Evolutionary conservation across 345 rosid genomes (phyloP).

Genomic region (Aegle marmelos): DNA sequence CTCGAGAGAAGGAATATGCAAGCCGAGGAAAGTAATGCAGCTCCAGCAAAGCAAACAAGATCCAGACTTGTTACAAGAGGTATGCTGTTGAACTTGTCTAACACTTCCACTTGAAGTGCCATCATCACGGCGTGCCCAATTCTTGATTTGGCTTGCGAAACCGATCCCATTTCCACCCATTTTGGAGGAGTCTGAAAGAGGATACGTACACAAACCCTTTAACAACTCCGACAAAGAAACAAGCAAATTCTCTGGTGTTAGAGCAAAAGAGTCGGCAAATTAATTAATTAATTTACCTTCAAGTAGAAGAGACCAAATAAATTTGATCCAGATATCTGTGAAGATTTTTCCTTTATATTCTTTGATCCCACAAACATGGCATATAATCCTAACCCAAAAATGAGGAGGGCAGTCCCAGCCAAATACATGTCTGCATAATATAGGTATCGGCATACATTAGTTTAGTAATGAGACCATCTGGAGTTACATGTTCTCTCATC

Average conservation of each 20-base stretch:
- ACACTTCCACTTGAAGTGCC: constrained; percentile 69
- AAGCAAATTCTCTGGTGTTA: background rate
- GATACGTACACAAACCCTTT: background rate
- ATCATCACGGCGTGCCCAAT: constrained; percentile 66
- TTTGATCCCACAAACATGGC: constrained; percentile 57
- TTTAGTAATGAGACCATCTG: background rate
- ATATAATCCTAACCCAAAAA: constrained; percentile 57
- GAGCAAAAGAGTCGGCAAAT: background rate
- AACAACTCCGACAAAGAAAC: background rate
- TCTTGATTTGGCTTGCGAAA: constrained; percentile 60
- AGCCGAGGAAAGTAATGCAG: constrained; percentile 55
- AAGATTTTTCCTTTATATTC: constrained; percentile 14
- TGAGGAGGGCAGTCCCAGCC: constrained; percentile 62
- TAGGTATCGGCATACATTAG: background rate
- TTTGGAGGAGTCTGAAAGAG: constrained; percentile 43
- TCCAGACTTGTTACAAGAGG: constrained; percentile 53
- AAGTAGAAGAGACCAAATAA: constrained; percentile 51
- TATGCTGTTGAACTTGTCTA: constrained; percentile 57
- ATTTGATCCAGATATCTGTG: constrained; percentile 37
- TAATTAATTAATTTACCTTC: constrained; percentile 24
- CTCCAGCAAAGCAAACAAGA: constrained; percentile 69
- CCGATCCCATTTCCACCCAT: constrained; percentile 53
- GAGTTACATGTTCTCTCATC: too few species aligned
- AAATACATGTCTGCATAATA: constrained; percentile 60
- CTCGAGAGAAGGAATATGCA: constrained; percentile 53